Percentiles rank a stretch among this genome's conserved stretches.
phyloP scores from a whole-genome alignment of 2,329 filamentous ascomycete genomes.

The Huntiella bhutanensis region DNA sequence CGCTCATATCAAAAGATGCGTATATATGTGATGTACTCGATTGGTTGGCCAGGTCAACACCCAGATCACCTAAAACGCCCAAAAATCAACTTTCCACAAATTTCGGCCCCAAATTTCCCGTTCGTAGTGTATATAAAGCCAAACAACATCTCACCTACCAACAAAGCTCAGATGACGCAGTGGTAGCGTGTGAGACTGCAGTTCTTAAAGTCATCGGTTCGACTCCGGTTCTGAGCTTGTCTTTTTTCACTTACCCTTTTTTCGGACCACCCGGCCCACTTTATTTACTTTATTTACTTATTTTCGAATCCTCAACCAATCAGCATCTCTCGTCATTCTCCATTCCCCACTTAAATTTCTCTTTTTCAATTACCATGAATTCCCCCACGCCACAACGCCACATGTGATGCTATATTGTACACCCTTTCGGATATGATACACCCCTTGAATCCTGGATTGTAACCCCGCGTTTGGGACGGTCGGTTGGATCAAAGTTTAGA shows the following conservation, averaged over 20 bases:
- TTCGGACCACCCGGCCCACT: neutral
- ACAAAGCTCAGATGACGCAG: slow-evolving; percentile 10
- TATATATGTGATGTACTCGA: too few species aligned
- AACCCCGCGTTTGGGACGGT: too few species aligned
- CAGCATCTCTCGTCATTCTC: neutral
- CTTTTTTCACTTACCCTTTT: slow-evolving; percentile 10
- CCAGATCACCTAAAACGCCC: too few species aligned
- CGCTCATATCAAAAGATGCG: too few species aligned
- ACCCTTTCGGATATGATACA: too few species aligned
- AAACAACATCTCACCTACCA: neutral
- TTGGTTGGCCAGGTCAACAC: too few species aligned
- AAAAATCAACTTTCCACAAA: too few species aligned
- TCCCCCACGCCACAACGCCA: neutral
- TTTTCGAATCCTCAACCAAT: neutral
- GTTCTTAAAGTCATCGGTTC: slow-evolving; percentile 11
- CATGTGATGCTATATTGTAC: neutral
- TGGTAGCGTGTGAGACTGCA: slow-evolving; percentile 11
- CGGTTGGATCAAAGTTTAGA: neutral
- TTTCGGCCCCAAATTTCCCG: neutral
- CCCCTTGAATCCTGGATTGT: too few species aligned
- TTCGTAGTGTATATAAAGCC: neutral
- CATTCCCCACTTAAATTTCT: slow-evolving; percentile 5
- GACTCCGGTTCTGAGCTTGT: slow-evolving; percentile 11
- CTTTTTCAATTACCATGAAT: slow-evolving; percentile 7
- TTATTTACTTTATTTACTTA: neutral